phyloP scores from a whole-genome alignment of 495 filamentous ascomycete genomes.

The Eremomyces bilateralis region DNA sequence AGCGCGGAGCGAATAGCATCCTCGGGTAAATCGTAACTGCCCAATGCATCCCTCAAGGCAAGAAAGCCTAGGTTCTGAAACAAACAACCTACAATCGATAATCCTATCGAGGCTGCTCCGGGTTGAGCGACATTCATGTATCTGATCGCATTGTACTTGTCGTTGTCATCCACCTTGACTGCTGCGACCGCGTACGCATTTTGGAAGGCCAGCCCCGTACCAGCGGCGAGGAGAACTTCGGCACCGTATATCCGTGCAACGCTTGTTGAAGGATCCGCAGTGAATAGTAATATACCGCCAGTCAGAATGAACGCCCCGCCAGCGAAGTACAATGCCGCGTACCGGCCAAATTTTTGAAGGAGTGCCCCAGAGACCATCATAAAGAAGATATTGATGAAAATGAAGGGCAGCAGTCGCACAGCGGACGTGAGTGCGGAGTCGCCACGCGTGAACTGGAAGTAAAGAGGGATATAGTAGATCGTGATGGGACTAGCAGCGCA shows the following conservation, averaged over 20 bases:
- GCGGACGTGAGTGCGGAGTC: conserved; percentile 10
- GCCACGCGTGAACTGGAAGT: conserved; percentile 9
- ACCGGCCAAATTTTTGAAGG: conserved; percentile 8
- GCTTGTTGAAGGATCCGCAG: not conserved
- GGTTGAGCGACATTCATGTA: conserved; percentile 11
- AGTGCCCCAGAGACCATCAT: conserved; percentile 8
- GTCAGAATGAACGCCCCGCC: conserved; percentile 6
- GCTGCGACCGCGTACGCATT: conserved; percentile 5
- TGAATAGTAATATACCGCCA: conserved; percentile 9
- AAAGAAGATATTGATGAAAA: conserved; percentile 9
- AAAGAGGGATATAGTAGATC: conserved; percentile 17
- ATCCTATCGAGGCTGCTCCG: conserved; percentile 3
- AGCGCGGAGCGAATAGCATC: not conserved
- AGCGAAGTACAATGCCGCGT: conserved; percentile 10
- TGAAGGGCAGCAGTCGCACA: conserved; percentile 12
- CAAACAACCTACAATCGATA: conserved; percentile 3
- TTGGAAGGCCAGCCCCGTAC: conserved; percentile 3
- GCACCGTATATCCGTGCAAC: conserved; percentile 3
- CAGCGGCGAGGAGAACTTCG: conserved; percentile 2
- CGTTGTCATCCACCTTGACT: not conserved
- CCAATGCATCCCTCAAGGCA: not conserved
- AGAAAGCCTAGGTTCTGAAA: not conserved
- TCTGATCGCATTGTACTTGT: conserved; percentile 6
- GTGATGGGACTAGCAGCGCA: conserved; percentile 2
- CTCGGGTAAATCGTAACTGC: not conserved